These are phyloP conservation scores for Metschnikowia chrysomelidarum DNA, from an alignment of 805 yeast genomes.

Conservation along the genomic window DNA sequence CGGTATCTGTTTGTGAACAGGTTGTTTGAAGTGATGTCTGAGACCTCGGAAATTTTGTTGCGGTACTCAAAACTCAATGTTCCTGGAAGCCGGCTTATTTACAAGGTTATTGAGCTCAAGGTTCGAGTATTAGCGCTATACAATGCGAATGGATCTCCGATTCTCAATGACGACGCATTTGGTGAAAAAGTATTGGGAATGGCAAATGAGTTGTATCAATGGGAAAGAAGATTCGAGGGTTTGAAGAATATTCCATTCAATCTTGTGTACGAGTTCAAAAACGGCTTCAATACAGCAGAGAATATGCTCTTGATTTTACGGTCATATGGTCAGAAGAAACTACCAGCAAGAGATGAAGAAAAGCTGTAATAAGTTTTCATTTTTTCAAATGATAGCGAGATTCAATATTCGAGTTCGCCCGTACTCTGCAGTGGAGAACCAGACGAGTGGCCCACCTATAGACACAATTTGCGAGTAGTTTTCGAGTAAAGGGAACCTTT, in stretches of 20 bases:
- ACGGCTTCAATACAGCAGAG: constrained; percentile 4
- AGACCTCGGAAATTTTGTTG: neutral
- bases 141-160: constrained; percentile 1
- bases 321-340: no score
- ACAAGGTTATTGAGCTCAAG: constrained; percentile 5
- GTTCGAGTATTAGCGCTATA: constrained; percentile 1
- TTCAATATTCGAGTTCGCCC: no score
- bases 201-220: neutral
- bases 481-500: no score
- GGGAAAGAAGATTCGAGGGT: neutral
- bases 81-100: constrained; percentile 4
- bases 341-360: no score
- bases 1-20: neutral
- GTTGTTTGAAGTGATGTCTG: constrained; percentile 1
- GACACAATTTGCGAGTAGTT: no score
- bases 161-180: no score
- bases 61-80: neutral
- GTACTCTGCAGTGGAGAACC: no score
- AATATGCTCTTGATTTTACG: neutral
- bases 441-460: no score
- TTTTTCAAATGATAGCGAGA: no score
- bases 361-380: no score
- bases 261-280: constrained; percentile 1
- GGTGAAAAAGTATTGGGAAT: neutral
- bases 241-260: neutral